Base-by-base conservation (phyloP, 768 basidiomycete genomes). In the Pleurotus djamor region DNA sequence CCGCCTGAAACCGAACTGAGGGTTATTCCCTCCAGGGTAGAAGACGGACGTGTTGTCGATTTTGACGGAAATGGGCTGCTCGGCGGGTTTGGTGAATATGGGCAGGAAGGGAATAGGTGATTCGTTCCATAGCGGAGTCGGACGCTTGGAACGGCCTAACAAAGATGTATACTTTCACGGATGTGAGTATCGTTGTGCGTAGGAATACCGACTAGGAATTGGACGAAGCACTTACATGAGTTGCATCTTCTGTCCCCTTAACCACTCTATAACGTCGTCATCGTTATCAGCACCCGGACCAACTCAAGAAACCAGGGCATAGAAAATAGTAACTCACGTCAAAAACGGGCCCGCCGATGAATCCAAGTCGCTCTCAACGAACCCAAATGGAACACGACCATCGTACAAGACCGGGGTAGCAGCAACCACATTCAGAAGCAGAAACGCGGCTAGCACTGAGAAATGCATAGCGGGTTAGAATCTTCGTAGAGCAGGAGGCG, bases 1-100 rank as follows among this genome's bases (percentile, higher is more conserved):
- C 34, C 83, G 77, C 13, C 83, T 76, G 71, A 86, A 87, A 5
- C 85, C 84, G 45, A 68, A 71, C 66, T 87, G 85, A 0, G 83
- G 81, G 3, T 67, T 61, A 0, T 69, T 71, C 13, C 78, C 71
- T 3, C 84, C 84, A 0, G 85, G 82, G 35, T 78, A 65, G 62
- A 87, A 87, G 47, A 86, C 70, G 36, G 84, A 83, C 55, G 72
- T 77, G 68, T 84, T 83, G 65, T 85, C 83, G 52, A 88, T 85
- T 2, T 78, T 72, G 55, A 83, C 72, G 34, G 78, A 75, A 54
- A 87, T 70, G 0, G 75, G 70, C 68, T 87, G 83, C 59, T 86
- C 85, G 10, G 62, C 70, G 14, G 75, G 67, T 13, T 69, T 54
- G 4, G 66, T 57, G 7, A 64, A 63, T 14, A 64, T 63, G 5